A percentile compares a stretch with the other conserved stretches of the same genome.
Evolutionary conservation across 2,329 filamentous ascomycete genomes (phyloP).

Genomic region (Neophaeococcomyces mojaviensis): DNA sequence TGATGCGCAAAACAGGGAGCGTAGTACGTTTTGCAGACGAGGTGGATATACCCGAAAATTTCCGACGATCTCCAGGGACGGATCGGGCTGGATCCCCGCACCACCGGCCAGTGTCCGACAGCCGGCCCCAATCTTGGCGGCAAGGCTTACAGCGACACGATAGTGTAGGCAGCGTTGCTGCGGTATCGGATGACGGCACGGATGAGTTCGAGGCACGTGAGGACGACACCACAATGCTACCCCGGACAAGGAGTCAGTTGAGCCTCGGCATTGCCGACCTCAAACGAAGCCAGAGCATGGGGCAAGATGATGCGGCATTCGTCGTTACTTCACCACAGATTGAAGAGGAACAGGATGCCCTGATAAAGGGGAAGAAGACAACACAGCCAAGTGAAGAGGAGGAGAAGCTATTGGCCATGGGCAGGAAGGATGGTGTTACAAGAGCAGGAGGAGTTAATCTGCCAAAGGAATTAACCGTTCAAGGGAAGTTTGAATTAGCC

Average conservation of each 20-base stretch:
- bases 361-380: slow-evolving; percentile 12
- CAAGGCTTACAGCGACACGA: background rate
- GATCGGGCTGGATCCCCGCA: background rate
- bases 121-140: background rate
- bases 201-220: slow-evolving; percentile 9
- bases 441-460: slow-evolving; percentile 21
- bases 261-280: slow-evolving; percentile 21
- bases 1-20: slow-evolving; percentile 16
- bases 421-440: slow-evolving; percentile 16
- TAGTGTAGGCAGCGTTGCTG: slow-evolving; percentile 11
- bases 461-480: slow-evolving; percentile 14
- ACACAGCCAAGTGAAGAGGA: slow-evolving; percentile 14
- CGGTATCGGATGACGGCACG: slow-evolving; percentile 11
- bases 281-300: slow-evolving; percentile 12
- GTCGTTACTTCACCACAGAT: slow-evolving; percentile 8
- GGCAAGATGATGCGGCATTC: slow-evolving; percentile 16
- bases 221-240: slow-evolving; percentile 10
- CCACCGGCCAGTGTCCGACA: background rate
- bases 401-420: slow-evolving; percentile 20
- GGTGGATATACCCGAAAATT: slow-evolving; percentile 8
- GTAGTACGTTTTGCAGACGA: slow-evolving; percentile 22
- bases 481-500: background rate
- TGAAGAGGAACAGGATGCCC: slow-evolving; percentile 7
- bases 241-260: slow-evolving; percentile 22
- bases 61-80: slow-evolving; percentile 5